phyloP scores from a whole-genome alignment of 345 rosid genomes.

The Euphorbia tirucalli region DNA sequence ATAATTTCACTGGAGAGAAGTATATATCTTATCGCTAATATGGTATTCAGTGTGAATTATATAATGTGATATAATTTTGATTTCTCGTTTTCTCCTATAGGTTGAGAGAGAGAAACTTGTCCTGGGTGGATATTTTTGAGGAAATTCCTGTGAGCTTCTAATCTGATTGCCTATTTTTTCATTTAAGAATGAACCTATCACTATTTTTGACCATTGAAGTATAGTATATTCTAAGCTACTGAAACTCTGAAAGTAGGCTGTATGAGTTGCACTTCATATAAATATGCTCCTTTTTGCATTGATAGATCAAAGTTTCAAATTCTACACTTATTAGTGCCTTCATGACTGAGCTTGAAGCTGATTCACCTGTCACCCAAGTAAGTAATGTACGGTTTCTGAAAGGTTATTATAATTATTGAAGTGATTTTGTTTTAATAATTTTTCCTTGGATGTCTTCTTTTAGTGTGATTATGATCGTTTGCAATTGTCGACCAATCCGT shows the following conservation, averaged over 20 bases:
- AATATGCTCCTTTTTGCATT: slow-evolving; percentile 14
- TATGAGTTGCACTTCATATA: background rate
- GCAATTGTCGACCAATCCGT: slow-evolving; percentile 77
- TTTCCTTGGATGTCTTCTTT: slow-evolving; percentile 6
- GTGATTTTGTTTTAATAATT: background rate
- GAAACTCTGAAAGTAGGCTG: background rate
- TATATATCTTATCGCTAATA: slow-evolving; percentile 20
- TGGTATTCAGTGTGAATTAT: slow-evolving; percentile 12
- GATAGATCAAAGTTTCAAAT: slow-evolving; percentile 95
- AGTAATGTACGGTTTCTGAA: background rate
- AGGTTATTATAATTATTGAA: background rate
- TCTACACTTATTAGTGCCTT: slow-evolving; percentile 97
- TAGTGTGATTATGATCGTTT: slow-evolving; percentile 94
- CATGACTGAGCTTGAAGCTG: slow-evolving; percentile 93
- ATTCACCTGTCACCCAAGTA: slow-evolving; percentile 88
- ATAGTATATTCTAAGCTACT: background rate
- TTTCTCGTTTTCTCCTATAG: slow-evolving; percentile 31
- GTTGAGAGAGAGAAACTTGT: slow-evolving; percentile 96
- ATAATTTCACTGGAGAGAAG: slow-evolving; percentile 94
- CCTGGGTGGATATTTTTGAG: slow-evolving; percentile 99
- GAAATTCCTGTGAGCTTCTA: slow-evolving; percentile 88
- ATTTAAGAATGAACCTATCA: background rate
- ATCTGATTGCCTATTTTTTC: background rate
- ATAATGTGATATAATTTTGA: slow-evolving; percentile 7
- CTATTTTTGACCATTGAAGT: background rate